Base-by-base conservation (phyloP, 768 basidiomycete species). In the Podaxis pistillaris region DNA sequence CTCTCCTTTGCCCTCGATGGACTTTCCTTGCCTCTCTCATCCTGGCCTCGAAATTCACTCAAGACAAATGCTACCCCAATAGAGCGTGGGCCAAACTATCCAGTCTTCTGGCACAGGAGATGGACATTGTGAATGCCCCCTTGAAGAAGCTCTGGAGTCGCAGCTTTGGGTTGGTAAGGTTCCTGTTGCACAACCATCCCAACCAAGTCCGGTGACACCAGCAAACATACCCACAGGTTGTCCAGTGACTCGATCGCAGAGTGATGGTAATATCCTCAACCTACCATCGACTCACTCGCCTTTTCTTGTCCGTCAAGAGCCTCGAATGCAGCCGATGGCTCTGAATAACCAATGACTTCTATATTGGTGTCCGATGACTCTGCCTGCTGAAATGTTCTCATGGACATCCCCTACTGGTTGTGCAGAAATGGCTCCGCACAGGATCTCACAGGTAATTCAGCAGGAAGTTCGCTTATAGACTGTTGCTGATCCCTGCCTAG, bases 61-160 rank as follows among this genome's bases (percentile, higher is more conserved):
- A 96, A 76, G 95, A 98, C 69, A 88, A 92, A 56, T 93, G 91
- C 47, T 97, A 96, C 68, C 94, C 93, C 12, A 96, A 97, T 72
- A 86, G 87, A 28, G 94, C 94, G 15, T 97, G 96, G 96, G 91
- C 92, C 1, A 94, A 95, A 69, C 83, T 98, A 5, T 91, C 91
- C n/a, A 93, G 94, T 17, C 81, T 98, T 2, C 86, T 88, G 0
- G 86, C 93, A 4, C 77, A 86, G 44, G 95, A 98, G 78, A 91
- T 98, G 88, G 92, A 41, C 84, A 87, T 17, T 95, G 93, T 70
- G 95, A 98, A 74, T 86, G 91, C 22, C 91, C 91, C 0, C 84
- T 98, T 46, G 91, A 93, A 26, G 86, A 88, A 71, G 88, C 93
- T 7, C 83, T 96, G n/a, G 88, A 88, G 64, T 96, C 92, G 92